Evolutionary conservation across 225 moss, liverwort and hornwort species (phyloP).

Genomic region (Ulota crispa): DNA sequence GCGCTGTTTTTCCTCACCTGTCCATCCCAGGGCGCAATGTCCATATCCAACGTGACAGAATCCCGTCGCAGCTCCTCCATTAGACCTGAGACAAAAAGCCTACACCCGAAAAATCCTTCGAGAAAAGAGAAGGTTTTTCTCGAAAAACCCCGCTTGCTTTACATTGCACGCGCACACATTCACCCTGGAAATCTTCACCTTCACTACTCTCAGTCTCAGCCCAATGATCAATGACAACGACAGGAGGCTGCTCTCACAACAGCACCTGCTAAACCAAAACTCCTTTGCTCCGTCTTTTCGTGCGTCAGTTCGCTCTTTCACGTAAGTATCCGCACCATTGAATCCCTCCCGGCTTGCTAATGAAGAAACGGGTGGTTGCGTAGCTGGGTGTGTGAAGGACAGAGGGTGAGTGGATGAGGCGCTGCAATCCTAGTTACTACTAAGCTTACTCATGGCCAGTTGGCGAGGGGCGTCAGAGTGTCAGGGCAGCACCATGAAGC

Average conservation of each 20-base stretch:
- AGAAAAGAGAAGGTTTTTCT: not conserved
- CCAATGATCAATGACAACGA: not conserved
- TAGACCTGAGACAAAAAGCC: not conserved
- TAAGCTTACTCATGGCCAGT: slow-evolving; percentile 14
- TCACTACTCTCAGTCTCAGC: not conserved
- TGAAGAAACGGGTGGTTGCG: no score
- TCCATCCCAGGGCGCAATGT: slow-evolving; percentile 83
- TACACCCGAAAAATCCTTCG: not conserved
- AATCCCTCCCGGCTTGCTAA: no score
- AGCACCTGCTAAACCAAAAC: slow-evolving; percentile 23
- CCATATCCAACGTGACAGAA: slow-evolving; percentile 73
- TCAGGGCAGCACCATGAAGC: slow-evolving; percentile 1
- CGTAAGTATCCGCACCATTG: no score
- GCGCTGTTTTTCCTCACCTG: slow-evolving; percentile 58
- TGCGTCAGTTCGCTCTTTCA: no score
- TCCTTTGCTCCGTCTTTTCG: no score
- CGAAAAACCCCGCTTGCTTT: not conserved
- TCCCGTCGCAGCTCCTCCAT: slow-evolving; percentile 65
- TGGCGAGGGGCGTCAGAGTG: slow-evolving; percentile 24
- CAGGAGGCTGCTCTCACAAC: not conserved
- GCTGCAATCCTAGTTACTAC: not conserved
- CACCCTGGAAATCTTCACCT: not conserved
- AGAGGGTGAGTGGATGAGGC: slow-evolving; percentile 22
- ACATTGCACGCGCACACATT: slow-evolving; percentile 27
- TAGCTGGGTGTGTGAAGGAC: not conserved